Conservation (phyloP, 176 grass and related monocot species). For the Eragrostis nindensis region DNA sequence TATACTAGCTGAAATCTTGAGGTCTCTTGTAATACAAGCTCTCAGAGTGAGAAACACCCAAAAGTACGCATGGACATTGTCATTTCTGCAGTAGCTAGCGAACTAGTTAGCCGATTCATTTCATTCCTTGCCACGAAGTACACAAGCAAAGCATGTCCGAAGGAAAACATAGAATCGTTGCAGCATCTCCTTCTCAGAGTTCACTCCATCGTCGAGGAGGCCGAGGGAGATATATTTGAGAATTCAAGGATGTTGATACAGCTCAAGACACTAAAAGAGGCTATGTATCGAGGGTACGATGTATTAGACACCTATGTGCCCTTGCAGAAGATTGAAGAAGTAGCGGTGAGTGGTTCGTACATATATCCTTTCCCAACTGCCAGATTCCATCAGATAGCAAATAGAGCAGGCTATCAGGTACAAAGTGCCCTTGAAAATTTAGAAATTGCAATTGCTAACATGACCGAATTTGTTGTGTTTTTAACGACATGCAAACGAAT, state of each 20-base stretch:
- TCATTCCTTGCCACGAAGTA: slow-evolving; percentile 3
- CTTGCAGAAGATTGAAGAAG: neutral
- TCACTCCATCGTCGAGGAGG: slow-evolving; percentile 22
- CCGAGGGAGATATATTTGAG: neutral
- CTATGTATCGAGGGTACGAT: slow-evolving; percentile 21
- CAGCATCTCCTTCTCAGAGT: slow-evolving; percentile 14
- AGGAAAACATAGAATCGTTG: neutral
- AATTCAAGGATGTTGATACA: slow-evolving; percentile 18
- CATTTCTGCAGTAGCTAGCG: slow-evolving; percentile 28
- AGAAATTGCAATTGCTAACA: neutral
- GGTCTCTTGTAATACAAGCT: too few species aligned
- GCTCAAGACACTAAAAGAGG: neutral
- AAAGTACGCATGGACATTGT: neutral
- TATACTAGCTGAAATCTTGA: too few species aligned
- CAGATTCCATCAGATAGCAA: too few species aligned
- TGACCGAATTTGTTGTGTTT: too few species aligned
- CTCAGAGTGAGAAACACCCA: too few species aligned
- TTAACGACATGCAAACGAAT: too few species aligned
- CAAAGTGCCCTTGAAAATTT: neutral
- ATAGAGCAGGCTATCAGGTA: neutral
- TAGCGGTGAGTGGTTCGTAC: neutral
- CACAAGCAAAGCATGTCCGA: neutral
- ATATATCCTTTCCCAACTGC: neutral
- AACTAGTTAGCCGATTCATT: slow-evolving; percentile 14
- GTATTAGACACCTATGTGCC: neutral